These are phyloP conservation scores for Nakazawaea molendinolei DNA, from an alignment of 805 yeast genomes.

Conservation along the genomic window DNA sequence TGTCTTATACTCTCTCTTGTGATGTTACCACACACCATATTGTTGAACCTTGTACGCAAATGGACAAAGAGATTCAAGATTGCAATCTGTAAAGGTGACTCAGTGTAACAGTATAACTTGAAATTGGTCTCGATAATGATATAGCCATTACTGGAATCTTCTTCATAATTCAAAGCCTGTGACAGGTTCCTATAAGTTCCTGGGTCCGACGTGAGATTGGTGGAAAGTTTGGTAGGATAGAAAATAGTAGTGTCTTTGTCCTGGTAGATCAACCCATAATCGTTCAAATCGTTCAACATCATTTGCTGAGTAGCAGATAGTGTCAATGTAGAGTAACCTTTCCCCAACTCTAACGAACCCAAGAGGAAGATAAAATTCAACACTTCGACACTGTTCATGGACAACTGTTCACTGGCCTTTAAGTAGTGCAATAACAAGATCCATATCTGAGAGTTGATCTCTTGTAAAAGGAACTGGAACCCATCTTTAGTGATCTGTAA, in stretches of 20 bases:
- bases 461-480: constrained; percentile 89
- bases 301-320: constrained; percentile 74
- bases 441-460: constrained; percentile 93
- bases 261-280: constrained; percentile 79
- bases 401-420: constrained; percentile 72
- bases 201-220: constrained; percentile 82
- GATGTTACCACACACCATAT: constrained; percentile 89
- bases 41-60: constrained; percentile 75
- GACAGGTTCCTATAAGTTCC: constrained; percentile 57
- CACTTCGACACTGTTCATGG: constrained; percentile 96
- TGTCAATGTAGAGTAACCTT: constrained; percentile 67
- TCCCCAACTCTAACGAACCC: constrained; percentile 88
- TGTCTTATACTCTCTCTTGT: constrained; percentile 86
- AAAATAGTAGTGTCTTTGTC: constrained; percentile 35
- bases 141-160: constrained; percentile 48
- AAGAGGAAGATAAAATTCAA: constrained; percentile 88
- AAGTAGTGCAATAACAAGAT: constrained; percentile 80
- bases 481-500: constrained; percentile 83
- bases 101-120: constrained; percentile 86
- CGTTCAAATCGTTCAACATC: constrained; percentile 85
- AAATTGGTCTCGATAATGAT: constrained; percentile 90
- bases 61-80: constrained; percentile 84
- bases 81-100: constrained; percentile 92
- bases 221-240: constrained; percentile 87
- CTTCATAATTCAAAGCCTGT: constrained; percentile 47